phyloP scores from a whole-genome alignment of 306 rosid species.

The Rosa persica region DNA sequence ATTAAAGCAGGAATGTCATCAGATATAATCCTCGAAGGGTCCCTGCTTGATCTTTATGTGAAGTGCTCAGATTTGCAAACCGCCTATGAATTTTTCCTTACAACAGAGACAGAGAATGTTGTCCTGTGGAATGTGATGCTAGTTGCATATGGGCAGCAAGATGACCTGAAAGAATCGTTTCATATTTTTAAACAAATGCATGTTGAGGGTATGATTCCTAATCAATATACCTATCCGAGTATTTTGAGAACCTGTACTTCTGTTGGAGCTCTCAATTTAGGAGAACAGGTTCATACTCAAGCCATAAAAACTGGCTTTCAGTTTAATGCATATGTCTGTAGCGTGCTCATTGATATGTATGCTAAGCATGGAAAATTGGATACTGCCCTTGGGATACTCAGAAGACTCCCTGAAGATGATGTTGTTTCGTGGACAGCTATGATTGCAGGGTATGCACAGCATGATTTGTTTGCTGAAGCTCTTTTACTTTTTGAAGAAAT shows the following conservation, averaged over 20 bases:
- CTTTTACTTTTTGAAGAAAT: constrained; percentile 69
- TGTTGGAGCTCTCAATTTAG: constrained; percentile 66
- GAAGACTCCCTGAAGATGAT: constrained; percentile 57
- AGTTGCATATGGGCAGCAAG: constrained; percentile 72
- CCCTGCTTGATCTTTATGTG: constrained; percentile 87
- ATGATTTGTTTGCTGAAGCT: constrained; percentile 65
- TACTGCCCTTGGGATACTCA: constrained; percentile 58
- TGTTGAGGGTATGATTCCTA: constrained; percentile 73
- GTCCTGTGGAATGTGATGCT: constrained; percentile 91
- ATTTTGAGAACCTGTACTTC: constrained; percentile 79
- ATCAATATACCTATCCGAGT: constrained; percentile 87
- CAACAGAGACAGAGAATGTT: constrained; percentile 69
- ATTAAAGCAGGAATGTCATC: constrained; percentile 76
- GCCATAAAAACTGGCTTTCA: constrained; percentile 81
- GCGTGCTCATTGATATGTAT: constrained; percentile 90
- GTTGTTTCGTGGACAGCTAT: constrained; percentile 89
- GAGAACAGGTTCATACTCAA: constrained; percentile 79
- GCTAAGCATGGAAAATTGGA: constrained; percentile 72
- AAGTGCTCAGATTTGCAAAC: constrained; percentile 70
- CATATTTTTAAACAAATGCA: constrained; percentile 69
- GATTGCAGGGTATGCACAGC: constrained; percentile 82
- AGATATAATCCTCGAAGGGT: constrained; percentile 77
- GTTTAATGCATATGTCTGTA: constrained; percentile 68
- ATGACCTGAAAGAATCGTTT: constrained; percentile 57
- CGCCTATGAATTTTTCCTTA: constrained; percentile 67